Evolutionary conservation across 176 grass and related monocot genomes (phyloP).

Genomic region (Phoenix roebelenii): DNA sequence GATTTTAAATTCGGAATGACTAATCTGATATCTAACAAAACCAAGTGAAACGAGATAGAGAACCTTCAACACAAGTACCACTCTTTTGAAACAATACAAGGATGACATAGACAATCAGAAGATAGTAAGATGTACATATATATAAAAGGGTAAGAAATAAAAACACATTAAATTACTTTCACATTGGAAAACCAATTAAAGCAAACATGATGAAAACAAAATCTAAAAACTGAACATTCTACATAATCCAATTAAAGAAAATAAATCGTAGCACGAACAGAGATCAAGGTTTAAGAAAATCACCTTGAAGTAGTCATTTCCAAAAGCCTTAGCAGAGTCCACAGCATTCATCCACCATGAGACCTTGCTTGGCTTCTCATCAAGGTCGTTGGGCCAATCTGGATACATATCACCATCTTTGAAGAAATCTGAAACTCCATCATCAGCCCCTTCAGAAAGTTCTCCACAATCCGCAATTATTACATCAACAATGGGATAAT

Average conservation of each 20-base stretch:
- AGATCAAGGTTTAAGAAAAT: background rate
- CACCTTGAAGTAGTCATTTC: constrained; percentile 92
- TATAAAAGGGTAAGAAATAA: too few relatives aligned
- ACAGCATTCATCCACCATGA: constrained; percentile 86
- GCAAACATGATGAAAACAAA: too few relatives aligned
- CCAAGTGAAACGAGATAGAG: too few relatives aligned
- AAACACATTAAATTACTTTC: too few relatives aligned
- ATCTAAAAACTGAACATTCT: too few relatives aligned
- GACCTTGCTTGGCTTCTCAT: constrained; percentile 70
- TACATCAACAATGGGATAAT: constrained; percentile 43
- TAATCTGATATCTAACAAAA: background rate
- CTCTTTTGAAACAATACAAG: too few relatives aligned
- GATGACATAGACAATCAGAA: too few relatives aligned
- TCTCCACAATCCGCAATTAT: constrained; percentile 69
- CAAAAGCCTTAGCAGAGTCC: constrained; percentile 65
- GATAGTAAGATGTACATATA: background rate
- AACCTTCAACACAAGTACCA: too few relatives aligned
- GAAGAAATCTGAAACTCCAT: constrained; percentile 76
- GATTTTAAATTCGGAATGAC: constrained; percentile 19
- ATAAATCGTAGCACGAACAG: background rate
- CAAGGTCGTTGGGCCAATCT: constrained; percentile 83
- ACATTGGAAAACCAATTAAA: too few relatives aligned
- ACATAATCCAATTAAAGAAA: constrained; percentile 4
- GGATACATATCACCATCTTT: constrained; percentile 81
- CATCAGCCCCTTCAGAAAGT: constrained; percentile 59